phyloP scores from a whole-genome alignment of 2,329 filamentous ascomycete genomes.

The Magnaporthiopsis incrustans region DNA sequence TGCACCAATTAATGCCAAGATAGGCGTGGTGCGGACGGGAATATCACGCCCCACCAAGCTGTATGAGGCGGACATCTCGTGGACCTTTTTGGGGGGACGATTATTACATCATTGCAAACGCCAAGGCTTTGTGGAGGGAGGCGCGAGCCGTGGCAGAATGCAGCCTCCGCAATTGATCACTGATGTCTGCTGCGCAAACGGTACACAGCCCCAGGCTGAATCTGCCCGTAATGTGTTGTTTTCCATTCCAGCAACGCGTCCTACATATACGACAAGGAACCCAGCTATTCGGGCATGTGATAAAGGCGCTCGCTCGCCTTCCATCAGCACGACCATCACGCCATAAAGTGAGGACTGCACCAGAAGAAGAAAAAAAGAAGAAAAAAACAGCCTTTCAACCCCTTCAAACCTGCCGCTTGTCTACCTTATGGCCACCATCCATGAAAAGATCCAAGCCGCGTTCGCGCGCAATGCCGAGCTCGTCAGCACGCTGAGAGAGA shows the following conservation, averaged over 20 bases:
- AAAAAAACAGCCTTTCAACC: neutral
- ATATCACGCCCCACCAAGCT: too few species aligned
- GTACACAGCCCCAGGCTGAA: neutral
- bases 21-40: too few species aligned
- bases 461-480: slow-evolving; percentile 33
- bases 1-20: too few species aligned
- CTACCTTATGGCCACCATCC: slow-evolving; percentile 20
- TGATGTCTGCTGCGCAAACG: neutral
- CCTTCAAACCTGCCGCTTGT: neutral
- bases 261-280: neutral
- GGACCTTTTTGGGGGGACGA: too few species aligned
- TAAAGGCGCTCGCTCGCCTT: neutral
- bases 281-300: neutral
- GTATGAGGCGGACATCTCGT: too few species aligned
- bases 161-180: neutral
- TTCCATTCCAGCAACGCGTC: neutral
- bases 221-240: neutral
- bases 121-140: too few species aligned
- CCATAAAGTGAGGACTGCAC: neutral
- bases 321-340: neutral
- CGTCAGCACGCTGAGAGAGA: slow-evolving; percentile 36
- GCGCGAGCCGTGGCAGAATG: neutral
- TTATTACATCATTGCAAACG: too few species aligned
- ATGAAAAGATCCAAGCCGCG: slow-evolving; percentile 29
- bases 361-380: too few species aligned